Evolutionary conservation across 2,329 filamentous ascomycete species (phyloP).

Genomic region (Lachnum nothofagi): DNA sequence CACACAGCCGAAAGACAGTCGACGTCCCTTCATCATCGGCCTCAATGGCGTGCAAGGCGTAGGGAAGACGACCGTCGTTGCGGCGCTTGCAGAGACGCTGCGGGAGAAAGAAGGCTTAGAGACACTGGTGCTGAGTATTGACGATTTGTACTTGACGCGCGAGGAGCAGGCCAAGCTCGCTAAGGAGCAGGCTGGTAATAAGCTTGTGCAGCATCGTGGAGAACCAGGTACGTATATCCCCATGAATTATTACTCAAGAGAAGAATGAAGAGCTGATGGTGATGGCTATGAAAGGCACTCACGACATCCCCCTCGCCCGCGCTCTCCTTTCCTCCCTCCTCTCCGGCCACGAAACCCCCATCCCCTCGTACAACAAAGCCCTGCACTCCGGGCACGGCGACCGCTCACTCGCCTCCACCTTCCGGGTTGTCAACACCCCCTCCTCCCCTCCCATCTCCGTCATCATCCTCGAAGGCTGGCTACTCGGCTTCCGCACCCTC

Average conservation of each 20-base stretch:
- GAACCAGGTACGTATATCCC: conserved; percentile 51
- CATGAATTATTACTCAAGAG: neutral
- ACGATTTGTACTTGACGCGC: conserved; percentile 66
- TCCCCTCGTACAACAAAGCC: conserved; percentile 65
- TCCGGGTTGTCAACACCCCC: conserved; percentile 42
- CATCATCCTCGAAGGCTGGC: conserved; percentile 69
- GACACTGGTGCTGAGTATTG: conserved; percentile 57
- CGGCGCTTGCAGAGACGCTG: conserved; percentile 54
- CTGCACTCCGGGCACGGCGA: conserved; percentile 60
- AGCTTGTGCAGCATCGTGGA: conserved; percentile 60
- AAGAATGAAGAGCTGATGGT: neutral
- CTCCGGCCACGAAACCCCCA: conserved; percentile 41
- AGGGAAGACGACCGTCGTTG: conserved; percentile 85
- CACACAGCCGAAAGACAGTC: conserved; percentile 27
- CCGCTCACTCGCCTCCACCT: conserved; percentile 46
- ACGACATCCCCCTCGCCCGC: conserved; percentile 55
- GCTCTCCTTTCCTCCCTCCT: conserved; percentile 50
- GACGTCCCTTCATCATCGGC: conserved; percentile 73
- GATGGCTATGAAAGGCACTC: conserved; percentile 40
- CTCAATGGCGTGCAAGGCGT: conserved; percentile 89
- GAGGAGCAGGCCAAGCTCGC: conserved; percentile 50
- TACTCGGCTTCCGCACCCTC: conserved; percentile 61
- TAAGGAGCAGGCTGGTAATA: conserved; percentile 49
- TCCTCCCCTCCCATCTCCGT: conserved; percentile 36
- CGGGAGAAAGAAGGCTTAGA: conserved; percentile 46